Percentiles rank a stretch among this genome's conserved stretches.
These are phyloP conservation scores for Fusarium burgessii DNA, from an alignment of 2,329 filamentous ascomycete genomes.

Conservation along the genomic window DNA sequence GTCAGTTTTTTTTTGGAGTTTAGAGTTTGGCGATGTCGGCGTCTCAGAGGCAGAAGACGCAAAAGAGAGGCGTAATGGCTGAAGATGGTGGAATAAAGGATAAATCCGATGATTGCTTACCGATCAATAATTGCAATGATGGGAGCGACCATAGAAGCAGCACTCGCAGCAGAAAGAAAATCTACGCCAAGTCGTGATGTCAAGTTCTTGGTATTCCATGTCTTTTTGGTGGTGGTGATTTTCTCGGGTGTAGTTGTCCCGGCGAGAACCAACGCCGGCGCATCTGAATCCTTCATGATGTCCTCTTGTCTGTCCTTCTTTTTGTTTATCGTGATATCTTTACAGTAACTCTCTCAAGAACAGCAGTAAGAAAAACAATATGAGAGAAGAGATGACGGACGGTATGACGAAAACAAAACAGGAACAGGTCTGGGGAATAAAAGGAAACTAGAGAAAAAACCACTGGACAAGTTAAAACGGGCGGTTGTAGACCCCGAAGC, in stretches of 20 bases:
- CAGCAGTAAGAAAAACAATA: not conserved
- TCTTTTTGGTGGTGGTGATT: slow-evolving; percentile 15
- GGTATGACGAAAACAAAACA: not conserved
- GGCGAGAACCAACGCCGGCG: slow-evolving; percentile 37
- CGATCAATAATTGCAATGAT: slow-evolving; percentile 89
- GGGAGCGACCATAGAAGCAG: slow-evolving; percentile 82
- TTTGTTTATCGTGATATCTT: not conserved
- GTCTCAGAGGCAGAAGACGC: not conserved
- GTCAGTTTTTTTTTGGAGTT: slow-evolving; percentile 14
- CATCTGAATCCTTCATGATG: slow-evolving; percentile 32
- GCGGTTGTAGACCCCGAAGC: slow-evolving; percentile 14
- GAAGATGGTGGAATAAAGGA: not conserved
- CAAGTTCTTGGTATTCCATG: slow-evolving; percentile 83
- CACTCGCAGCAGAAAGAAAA: slow-evolving; percentile 74
- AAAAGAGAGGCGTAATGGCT: not conserved
- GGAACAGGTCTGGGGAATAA: not conserved
- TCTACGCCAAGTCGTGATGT: slow-evolving; percentile 76
- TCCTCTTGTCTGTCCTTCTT: not conserved
- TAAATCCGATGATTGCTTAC: slow-evolving; percentile 56
- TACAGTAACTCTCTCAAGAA: not conserved
- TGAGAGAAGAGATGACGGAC: not conserved
- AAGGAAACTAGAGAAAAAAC: not conserved
- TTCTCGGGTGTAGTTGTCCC: slow-evolving; percentile 37
- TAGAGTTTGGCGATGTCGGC: slow-evolving; percentile 19
- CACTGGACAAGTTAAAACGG: not conserved